phyloP scores from a whole-genome alignment of 176 grass and related monocot genomes.

The Zoysia pacifica region DNA sequence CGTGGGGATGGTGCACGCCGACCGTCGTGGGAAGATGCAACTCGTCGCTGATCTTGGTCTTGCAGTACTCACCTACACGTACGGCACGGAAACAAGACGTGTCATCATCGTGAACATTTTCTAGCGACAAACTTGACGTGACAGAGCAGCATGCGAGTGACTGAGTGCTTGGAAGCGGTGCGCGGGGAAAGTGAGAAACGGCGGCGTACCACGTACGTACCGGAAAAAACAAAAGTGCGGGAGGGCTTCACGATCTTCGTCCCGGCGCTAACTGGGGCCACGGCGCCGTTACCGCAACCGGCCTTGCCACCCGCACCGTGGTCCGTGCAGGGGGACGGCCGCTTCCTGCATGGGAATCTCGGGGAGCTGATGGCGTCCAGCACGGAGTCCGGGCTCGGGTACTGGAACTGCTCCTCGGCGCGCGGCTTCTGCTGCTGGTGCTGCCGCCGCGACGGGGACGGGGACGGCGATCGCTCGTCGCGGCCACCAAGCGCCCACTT shows the following conservation, averaged over 20 bases:
- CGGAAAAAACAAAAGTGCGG: constrained; percentile 60
- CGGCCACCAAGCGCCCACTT: neutral
- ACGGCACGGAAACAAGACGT: neutral
- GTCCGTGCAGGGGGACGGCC: constrained; percentile 45
- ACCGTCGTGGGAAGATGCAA: constrained; percentile 1
- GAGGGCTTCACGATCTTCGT: constrained; percentile 84
- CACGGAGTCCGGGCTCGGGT: constrained; percentile 76
- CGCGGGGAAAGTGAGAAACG: neutral
- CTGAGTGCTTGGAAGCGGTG: too few species aligned
- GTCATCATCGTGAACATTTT: neutral
- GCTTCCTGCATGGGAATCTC: constrained; percentile 75
- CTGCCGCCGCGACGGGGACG: neutral
- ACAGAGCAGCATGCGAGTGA: neutral
- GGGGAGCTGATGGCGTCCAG: constrained; percentile 89
- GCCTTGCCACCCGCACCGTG: constrained; percentile 34
- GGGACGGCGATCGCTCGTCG: constrained; percentile 7
- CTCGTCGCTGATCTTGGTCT: constrained; percentile 20
- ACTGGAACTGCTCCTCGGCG: constrained; percentile 34
- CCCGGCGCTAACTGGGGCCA: constrained; percentile 15
- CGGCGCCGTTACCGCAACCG: constrained; percentile 10
- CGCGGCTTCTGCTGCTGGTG: neutral
- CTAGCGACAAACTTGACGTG: constrained; percentile 1
- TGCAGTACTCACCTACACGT: constrained; percentile 39
- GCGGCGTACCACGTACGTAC: constrained; percentile 26
- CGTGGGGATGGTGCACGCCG: constrained; percentile 9